Base-by-base conservation (phyloP, 495 filamentous ascomycete species). In the Sordaria brevicollis region DNA sequence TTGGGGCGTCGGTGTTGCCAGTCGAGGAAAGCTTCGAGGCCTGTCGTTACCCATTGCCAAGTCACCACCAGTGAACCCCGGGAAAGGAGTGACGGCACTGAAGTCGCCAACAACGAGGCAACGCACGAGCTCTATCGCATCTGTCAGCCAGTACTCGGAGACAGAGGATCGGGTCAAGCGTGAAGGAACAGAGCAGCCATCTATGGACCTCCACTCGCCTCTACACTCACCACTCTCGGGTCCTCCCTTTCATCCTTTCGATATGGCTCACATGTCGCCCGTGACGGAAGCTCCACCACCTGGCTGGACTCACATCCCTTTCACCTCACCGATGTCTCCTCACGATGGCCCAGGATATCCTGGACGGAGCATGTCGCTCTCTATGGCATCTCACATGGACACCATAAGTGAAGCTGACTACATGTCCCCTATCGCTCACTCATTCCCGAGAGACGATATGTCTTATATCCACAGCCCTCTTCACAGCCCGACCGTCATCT, bases 1-100 rank as follows among this genome's bases (percentile, higher is more conserved):
- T 38, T 99, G 95, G 95, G 95, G 94, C 13, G 91, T 99, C 38
- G 95, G 95, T 31, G 95, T 99, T 72, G 95, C 95, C 41, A 97
- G 94, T 78, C 89, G 95, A 73, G 95, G 95, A 71, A 99, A 99
- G 83, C 87, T 99, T 69, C 87, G 95, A 66, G 95, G 95, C 17
- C 80, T 97, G 70, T 91, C 93, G 54, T 83, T 96, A 29, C 95
- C 95, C 21, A 89, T 99, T 70, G 88, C 90, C 10, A 91, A 90
- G 74, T 86, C 90, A 37, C 84, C 87, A n/a, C 85, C 87, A 1
- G 86, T 86, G 71, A 81, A 81, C 72, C 76, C 78, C 66, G 76
- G 73, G 43, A 86, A 87, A 78, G 83, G 80, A 75, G 76, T 82
- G 36, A 33, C 35, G 67, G 38, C 67, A 35, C 33, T 62, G 25